Evolutionary conservation across 2,329 filamentous ascomycete genomes (phyloP), one percentile per base, ranked within the genome.

Genomic region (Cercospora sp.): DNA sequence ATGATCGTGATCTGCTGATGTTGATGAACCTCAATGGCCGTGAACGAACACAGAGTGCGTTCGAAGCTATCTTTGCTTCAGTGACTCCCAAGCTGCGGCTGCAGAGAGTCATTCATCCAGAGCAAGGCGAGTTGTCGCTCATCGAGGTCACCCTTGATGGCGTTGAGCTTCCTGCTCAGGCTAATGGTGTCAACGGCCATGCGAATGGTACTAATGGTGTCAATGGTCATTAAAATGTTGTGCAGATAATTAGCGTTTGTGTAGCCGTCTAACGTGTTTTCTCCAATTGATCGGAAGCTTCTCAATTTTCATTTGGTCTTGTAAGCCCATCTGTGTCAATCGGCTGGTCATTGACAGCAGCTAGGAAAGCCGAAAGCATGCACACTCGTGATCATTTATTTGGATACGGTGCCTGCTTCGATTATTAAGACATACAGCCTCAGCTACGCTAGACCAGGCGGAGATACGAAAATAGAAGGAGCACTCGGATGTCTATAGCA

Each of bases 1-100:
- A 72, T 26, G 71, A 73, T 64, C 72, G 71, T 18, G 72, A 73
- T 51, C 60, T 72, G 61, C 69, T 72, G 33, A 73, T 73, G 72
- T 51, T 73, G 13, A 72, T 73, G 72, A 72, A 72, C 26, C 60
- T 72, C 26, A 73, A 73, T 53, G 72, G 71, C 7, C 64, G 71
- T 18, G 72, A 73, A 59, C 64, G 72, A 10, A 72, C 72, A 7
- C 55, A 69, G 53, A 66, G 60, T 18, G 72, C 71, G 2, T 73
- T 73, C 42, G 62, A 70, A 1, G 63, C 64, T 20, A 65, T 73
- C 36, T 69, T 66, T n/a, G 60, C 63, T 42, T 68, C 70, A 16
- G 67, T 70, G 20, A 66, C 61, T 61, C 71, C 71, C 6, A 69
- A 67, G 66, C 66, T 73, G n/a, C 45, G 59, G 28, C 36, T 71